Evolutionary conservation across 305 asterid genomes (phyloP), one percentile per base, ranked within the genome.

Genomic region (Fraxinus angustifolia): DNA sequence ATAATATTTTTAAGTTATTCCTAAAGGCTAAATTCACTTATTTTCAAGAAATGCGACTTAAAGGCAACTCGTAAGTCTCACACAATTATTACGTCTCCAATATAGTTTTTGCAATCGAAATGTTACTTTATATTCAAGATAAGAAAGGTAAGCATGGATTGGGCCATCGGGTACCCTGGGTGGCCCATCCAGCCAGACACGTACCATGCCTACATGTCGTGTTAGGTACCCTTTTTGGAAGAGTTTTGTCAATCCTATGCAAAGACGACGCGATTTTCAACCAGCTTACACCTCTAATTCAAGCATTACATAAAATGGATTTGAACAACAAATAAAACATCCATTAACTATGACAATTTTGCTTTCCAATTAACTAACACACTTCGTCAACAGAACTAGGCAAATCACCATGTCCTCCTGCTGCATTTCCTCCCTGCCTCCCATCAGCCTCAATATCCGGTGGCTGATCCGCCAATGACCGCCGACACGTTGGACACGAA

Each of bases 401-500:
- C 21, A 72, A 56, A 83, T 68, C 82, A 71, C 65, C 77, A 65
- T 82, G 86, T 17, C 78, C 78, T 23, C 79, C 89, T 79, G 81
- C 81, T 14, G 75, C 78, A 86, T 82, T 78, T 23, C 81, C 83
- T 34, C 77, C 67, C 42, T 34, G 87, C 58, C 87, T 73, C 81
- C 83, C 76, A 35, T 35, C 85, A 26, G 78, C 82, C 71, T 78
- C 91, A 12, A 65, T 38, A 3, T 62, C 88, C 3, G 65, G 40
- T 84, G 83, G 21, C 28, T 70, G 90, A 78, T 88, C 96, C 50
- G 77, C 84, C 91, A 92, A 8, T 6, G 93, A 89, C 14, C 75
- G 97, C 42, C 97, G 97, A 78, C 97, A 93, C 8, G 92, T 91
- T 6, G 97, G 97, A n/a, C 97, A 93, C 17, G 97, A 91, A 4